Conservation (phyloP, 176 grass and related monocot species). For the Stipa capillata region DNA sequence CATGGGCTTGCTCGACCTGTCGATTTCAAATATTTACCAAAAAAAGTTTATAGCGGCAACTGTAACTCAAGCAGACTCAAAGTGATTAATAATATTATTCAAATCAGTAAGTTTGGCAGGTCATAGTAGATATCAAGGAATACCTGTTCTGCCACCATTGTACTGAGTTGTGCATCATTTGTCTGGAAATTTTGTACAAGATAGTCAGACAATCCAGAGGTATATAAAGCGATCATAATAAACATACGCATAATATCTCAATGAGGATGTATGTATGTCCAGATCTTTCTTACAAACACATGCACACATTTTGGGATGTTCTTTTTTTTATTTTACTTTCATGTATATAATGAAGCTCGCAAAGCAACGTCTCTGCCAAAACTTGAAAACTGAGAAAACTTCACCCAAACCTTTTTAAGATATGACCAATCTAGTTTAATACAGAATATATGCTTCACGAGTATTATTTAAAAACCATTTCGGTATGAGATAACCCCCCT, state of each 20-base stretch:
- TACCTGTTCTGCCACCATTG: slow-evolving; percentile 99
- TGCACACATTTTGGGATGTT: not conserved
- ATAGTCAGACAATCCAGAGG: slow-evolving; percentile 24
- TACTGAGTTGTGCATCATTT: slow-evolving; percentile 98
- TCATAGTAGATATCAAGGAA: slow-evolving; percentile 10
- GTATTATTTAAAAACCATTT: not conserved
- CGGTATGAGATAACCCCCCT: not conserved
- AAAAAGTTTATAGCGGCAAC: not conserved
- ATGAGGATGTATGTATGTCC: not conserved
- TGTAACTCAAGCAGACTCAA: not conserved
- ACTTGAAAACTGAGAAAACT: not conserved
- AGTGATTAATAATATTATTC: not conserved
- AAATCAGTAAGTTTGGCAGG: not conserved
- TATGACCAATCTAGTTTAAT: not conserved
- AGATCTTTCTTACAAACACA: not conserved
- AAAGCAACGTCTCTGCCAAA: not conserved
- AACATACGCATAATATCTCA: slow-evolving; percentile 1
- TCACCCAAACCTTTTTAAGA: not conserved
- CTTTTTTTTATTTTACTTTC: not conserved
- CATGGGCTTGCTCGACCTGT: slow-evolving; percentile 92
- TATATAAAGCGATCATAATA: slow-evolving; percentile 9
- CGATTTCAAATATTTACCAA: not conserved
- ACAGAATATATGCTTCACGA: not conserved
- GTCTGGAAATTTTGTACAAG: slow-evolving; percentile 53
- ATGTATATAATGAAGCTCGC: not conserved